phyloP scores from a whole-genome alignment of 2,329 filamentous ascomycete species.

The Helicocarpus griseus region DNA sequence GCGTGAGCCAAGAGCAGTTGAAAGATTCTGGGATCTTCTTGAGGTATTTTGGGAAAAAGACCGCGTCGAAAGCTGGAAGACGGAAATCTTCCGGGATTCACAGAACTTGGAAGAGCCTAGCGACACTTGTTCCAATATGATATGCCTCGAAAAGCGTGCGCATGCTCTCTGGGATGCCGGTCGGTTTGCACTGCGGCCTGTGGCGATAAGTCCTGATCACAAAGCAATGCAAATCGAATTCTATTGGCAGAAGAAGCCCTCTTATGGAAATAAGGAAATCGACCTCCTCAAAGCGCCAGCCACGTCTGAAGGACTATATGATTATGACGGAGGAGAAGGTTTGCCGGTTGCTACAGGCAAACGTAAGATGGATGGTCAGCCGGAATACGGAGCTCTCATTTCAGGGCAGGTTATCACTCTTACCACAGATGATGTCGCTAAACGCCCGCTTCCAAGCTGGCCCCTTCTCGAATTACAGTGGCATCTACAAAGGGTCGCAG shows the following conservation, averaged over 20 bases:
- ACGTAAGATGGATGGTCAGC: too few relatives aligned
- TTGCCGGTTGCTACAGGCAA: not conserved
- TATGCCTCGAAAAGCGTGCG: not conserved
- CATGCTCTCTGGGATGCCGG: not conserved
- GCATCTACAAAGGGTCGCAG: not conserved
- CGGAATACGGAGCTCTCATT: not conserved
- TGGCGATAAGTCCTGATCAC: not conserved
- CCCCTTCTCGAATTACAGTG: constrained; percentile 2
- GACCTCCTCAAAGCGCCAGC: not conserved
- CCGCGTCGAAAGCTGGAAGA: not conserved
- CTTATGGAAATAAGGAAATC: not conserved
- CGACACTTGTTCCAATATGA: not conserved
- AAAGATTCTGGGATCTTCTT: not conserved
- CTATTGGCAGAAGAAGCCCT: not conserved
- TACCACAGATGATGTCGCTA: not conserved
- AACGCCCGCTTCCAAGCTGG: not conserved
- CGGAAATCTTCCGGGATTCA: not conserved
- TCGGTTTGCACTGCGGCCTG: not conserved
- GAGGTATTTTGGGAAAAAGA: not conserved
- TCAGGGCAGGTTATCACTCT: not conserved
- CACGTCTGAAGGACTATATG: not conserved
- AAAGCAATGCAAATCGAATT: not conserved
- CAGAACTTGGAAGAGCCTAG: not conserved
- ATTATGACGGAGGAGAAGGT: not conserved
- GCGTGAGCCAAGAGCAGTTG: not conserved